Base-by-base conservation (phyloP, 345 rosid genomes). In the Syzygium jambos region DNA sequence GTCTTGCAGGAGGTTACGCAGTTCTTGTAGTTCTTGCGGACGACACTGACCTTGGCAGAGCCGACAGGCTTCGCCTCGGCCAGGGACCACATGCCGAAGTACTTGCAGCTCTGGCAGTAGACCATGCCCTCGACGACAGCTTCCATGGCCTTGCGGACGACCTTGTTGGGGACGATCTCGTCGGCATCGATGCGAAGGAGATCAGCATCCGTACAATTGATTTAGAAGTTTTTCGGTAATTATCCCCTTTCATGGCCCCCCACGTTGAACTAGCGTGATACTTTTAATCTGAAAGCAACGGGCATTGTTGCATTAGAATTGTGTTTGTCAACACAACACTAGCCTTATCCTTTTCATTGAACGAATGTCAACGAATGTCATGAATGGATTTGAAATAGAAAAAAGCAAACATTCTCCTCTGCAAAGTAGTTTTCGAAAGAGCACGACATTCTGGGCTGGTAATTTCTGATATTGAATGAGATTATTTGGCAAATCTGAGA, bases 121-220 rank as follows among this genome's bases (percentile, higher is more conserved):
- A 97, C 98, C 90, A 93, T 92, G 78, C 98, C 99, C 91, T 96
- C 98, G 16, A 97, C 93, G 41, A 90, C 94, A 6, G 93, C 95
- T 34, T 92, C 94, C 43, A 88, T 88, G 91, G 92, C 88, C 89
- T 90, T 90, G 87, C 34, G 34, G 73, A n/a, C 8, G 73, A 17
- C n/a, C 34, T 61, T 38, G 41, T 38, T 38, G 41, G 41, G 41
- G 41, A 38, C 41, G 41, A 38, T 38, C 41, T 38, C 27, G 34
- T 61, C n/a, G 4, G 73, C 73, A 17, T 30, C 34, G 73, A 61
- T 3, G 73, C 73, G 7, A 34, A 61, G 73, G 73, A 61, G 34
- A 13, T n/a, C 19, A 4, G 43, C 43, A 41, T 41, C 43, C 6
- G 43, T 41, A 41, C 6, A 41, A 41, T 41, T 41, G 43, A 4